Percentiles rank a stretch among this genome's conserved stretches.
Conservation (phyloP, 1,139 yeast genomes). For the Pichiaceae sp. region DNA sequence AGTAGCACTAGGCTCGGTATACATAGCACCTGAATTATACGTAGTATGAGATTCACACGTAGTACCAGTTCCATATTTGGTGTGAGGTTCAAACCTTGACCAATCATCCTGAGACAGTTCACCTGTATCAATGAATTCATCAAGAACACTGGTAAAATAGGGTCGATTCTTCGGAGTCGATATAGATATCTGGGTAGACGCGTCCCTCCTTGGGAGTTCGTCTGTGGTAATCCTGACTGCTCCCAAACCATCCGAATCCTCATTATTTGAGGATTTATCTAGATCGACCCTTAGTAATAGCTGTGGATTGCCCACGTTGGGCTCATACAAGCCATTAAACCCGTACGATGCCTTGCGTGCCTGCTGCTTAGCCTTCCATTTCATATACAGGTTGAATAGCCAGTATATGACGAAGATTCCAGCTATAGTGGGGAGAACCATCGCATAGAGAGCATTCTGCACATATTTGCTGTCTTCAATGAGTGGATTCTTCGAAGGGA, state of each 20-base stretch:
- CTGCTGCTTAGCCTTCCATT: slow-evolving; percentile 9
- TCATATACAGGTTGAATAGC: slow-evolving; percentile 7
- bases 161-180: slow-evolving; percentile 5
- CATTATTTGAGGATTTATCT: too few species aligned
- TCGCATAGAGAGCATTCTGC: slow-evolving; percentile 15
- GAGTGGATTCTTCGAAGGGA: slow-evolving; percentile 10
- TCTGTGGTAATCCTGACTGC: too few species aligned
- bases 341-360: slow-evolving; percentile 7
- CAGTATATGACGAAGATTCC: slow-evolving; percentile 11
- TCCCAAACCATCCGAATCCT: too few species aligned
- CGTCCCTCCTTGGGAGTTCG: too few species aligned
- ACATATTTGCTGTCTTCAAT: slow-evolving; percentile 5
- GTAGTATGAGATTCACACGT: too few species aligned
- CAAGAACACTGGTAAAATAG: slow-evolving; percentile 14
- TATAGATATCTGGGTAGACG: slow-evolving; percentile 4
- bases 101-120: slow-evolving; percentile 9
- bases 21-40: too few species aligned
- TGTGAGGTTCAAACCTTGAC: too few species aligned
- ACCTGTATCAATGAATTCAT: slow-evolving; percentile 22
- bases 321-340: slow-evolving; percentile 12
- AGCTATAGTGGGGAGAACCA: slow-evolving; percentile 12
- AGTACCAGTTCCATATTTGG: too few species aligned
- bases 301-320: not conserved
- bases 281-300: not conserved
- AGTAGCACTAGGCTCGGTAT: too few species aligned